phyloP scores from a whole-genome alignment of 1,139 yeast genomes.

The Yamadazyma pseudoaaseri region DNA sequence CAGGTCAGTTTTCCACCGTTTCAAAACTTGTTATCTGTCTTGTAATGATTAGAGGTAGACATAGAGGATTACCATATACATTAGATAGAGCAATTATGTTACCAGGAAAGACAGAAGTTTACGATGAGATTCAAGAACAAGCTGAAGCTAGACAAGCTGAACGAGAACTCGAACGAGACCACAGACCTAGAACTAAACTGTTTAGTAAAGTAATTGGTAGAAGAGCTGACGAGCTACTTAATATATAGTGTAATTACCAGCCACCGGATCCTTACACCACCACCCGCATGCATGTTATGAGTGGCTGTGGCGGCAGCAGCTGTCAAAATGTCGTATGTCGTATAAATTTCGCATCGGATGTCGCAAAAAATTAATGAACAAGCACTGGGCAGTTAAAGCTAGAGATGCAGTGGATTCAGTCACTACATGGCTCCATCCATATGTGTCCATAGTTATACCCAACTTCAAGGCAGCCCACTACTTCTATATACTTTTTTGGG shows the following conservation, averaged over 20 bases:
- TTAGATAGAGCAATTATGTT: slow-evolving; percentile 92
- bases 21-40: slow-evolving; percentile 85
- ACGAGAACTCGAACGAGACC: too few species aligned
- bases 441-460: slow-evolving; percentile 54
- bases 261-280: too few species aligned
- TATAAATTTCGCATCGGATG: too few species aligned
- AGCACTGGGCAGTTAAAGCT: neutral
- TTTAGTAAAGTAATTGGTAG: too few species aligned
- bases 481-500: slow-evolving; percentile 53
- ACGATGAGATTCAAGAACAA: slow-evolving; percentile 67
- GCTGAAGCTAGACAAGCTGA: too few species aligned
- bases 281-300: too few species aligned
- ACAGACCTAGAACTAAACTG: too few species aligned
- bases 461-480: slow-evolving; percentile 82
- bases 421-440: slow-evolving; percentile 33
- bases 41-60: slow-evolving; percentile 92
- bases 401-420: slow-evolving; percentile 9
- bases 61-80: slow-evolving; percentile 93
- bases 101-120: slow-evolving; percentile 65
- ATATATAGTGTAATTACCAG: too few species aligned
- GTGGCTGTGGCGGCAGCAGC: too few species aligned
- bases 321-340: too few species aligned
- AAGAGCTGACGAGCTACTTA: too few species aligned
- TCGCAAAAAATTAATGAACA: too few species aligned
- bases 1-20: slow-evolving; percentile 66